Evolutionary conservation across 345 rosid species (phyloP).

Genomic region (Rhodamnia argentea): DNA sequence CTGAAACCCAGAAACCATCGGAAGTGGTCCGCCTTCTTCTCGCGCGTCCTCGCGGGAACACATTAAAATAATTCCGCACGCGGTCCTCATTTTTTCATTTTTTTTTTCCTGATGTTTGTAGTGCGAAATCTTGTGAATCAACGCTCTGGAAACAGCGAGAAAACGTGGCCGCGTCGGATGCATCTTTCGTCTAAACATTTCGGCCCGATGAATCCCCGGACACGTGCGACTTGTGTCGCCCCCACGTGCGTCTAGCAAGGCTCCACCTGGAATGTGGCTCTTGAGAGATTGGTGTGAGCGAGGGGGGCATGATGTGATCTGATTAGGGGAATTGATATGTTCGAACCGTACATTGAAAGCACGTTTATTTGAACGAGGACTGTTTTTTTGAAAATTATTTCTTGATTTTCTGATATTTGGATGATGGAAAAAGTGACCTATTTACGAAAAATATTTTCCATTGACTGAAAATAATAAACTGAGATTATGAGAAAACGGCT

Average conservation of each 20-base stretch:
- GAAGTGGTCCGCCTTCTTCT: neutral
- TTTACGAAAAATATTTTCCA: too few relatives aligned
- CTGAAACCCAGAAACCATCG: neutral
- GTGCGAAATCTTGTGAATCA: fast-evolving
- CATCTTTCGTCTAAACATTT: neutral
- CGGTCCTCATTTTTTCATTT: neutral
- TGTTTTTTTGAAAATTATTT: too few relatives aligned
- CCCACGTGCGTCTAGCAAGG: neutral
- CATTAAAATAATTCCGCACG: neutral
- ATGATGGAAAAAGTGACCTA: too few relatives aligned
- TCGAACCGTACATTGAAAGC: neutral
- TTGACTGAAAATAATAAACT: too few relatives aligned
- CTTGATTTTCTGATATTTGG: too few relatives aligned
- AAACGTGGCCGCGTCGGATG: neutral
- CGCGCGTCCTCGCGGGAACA: neutral
- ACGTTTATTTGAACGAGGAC: too few relatives aligned
- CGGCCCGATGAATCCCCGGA: neutral
- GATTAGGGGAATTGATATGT: neutral
- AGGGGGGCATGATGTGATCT: neutral
- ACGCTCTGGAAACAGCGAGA: neutral
- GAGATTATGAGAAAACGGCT: too few relatives aligned
- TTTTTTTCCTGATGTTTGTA: too few relatives aligned
- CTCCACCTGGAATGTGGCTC: neutral
- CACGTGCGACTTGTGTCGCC: neutral
- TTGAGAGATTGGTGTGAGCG: neutral